These are phyloP conservation scores for Iberis pinnata DNA, from an alignment of 345 rosid species.

Conservation along the genomic window DNA sequence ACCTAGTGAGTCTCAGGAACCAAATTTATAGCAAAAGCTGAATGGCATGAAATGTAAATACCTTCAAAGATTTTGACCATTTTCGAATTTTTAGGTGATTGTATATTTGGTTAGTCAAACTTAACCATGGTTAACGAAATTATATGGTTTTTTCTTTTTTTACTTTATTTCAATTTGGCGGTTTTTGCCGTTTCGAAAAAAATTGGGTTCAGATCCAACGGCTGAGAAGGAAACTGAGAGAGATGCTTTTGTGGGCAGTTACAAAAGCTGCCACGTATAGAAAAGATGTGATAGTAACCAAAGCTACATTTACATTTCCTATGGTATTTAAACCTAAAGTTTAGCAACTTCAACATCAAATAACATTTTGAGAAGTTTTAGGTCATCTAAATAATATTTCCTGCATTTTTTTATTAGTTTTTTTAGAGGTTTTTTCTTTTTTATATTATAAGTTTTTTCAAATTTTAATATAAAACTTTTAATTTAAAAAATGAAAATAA, in stretches of 20 bases:
- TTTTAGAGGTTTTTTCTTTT: too few species aligned
- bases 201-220: constrained; percentile 30
- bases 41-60: constrained; percentile 26
- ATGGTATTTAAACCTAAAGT: too few species aligned
- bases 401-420: too few species aligned
- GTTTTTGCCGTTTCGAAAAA: constrained; percentile 23
- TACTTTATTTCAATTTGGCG: constrained; percentile 2
- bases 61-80: constrained; percentile 8
- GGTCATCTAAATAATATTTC: too few species aligned
- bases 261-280: constrained; percentile 26
- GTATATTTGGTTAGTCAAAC: constrained; percentile 18
- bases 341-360: too few species aligned
- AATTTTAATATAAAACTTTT: too few species aligned
- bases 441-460: too few species aligned
- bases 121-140: constrained; percentile 28
- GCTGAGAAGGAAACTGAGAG: constrained; percentile 11
- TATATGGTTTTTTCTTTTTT: neutral
- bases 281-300: too few species aligned
- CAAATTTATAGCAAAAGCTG: constrained; percentile 25
- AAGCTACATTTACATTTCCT: too few species aligned
- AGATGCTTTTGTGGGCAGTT: constrained; percentile 16
- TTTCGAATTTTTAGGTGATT: constrained; percentile 11
- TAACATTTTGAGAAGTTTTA: too few species aligned
- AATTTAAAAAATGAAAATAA: too few species aligned
- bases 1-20: constrained; percentile 32